phyloP scores from a whole-genome alignment of 768 basidiomycete species.

The Termitomyces sp. region DNA sequence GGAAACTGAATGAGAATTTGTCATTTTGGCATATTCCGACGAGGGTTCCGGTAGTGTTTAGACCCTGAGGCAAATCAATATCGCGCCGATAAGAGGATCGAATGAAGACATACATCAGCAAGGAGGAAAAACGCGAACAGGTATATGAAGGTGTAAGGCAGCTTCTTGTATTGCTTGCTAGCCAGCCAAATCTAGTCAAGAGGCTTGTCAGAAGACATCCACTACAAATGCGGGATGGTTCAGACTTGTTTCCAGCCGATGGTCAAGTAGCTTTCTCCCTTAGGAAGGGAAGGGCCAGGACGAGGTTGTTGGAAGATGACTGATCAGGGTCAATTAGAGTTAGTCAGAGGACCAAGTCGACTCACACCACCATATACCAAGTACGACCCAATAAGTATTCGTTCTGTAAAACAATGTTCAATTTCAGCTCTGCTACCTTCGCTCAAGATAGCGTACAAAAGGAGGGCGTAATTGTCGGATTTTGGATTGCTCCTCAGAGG shows the following conservation, averaged over 20 bases:
- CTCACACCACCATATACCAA: conserved; percentile 88
- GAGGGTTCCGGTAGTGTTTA: conserved; percentile 76
- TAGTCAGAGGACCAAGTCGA: background rate
- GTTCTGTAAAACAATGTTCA: conserved; percentile 32
- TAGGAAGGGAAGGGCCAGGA: conserved; percentile 73
- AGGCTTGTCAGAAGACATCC: background rate
- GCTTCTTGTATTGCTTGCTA: conserved; percentile 64
- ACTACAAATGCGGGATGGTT: background rate
- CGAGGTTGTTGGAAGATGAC: conserved; percentile 85
- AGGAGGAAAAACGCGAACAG: conserved; percentile 74
- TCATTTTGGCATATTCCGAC: conserved; percentile 76
- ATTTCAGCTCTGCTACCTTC: background rate
- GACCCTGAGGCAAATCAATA: conserved; percentile 40
- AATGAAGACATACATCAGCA: conserved; percentile 48
- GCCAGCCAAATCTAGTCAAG: conserved; percentile 67
- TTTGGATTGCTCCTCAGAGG: conserved; percentile 52
- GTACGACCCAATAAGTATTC: conserved; percentile 71
- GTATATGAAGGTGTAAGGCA: conserved; percentile 81
- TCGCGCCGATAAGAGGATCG: background rate
- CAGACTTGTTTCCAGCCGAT: conserved; percentile 76
- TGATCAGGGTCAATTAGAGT: conserved; percentile 17
- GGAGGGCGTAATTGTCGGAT: conserved; percentile 71
- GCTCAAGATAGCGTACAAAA: conserved; percentile 42
- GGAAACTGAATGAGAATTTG: conserved; percentile 75
- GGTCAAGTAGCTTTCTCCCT: conserved; percentile 69